Evolutionary conservation across 2,329 filamentous ascomycete genomes (phyloP).

Genomic region (Purpureocillium takamizusanense): DNA sequence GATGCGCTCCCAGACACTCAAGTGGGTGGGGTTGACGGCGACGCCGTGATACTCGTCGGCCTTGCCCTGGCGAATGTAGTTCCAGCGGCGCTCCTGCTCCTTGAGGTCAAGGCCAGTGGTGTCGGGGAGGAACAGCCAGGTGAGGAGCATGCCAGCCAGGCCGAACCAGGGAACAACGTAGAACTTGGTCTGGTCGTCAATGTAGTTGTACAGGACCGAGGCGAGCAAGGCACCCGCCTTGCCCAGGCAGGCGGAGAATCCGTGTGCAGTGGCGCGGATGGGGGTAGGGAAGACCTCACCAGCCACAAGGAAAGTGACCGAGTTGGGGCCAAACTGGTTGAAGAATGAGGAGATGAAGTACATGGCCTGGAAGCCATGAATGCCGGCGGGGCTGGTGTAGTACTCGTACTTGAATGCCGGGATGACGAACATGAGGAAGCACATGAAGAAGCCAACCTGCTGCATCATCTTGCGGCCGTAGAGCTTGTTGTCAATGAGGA

Average conservation of each 20-base stretch:
- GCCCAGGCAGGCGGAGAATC: constrained; percentile 84
- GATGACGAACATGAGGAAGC: constrained; percentile 88
- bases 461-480: constrained; percentile 97
- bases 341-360: constrained; percentile 98
- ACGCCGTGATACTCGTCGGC: constrained; percentile 85
- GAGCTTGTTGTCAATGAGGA: constrained; percentile 91
- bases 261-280: constrained; percentile 86
- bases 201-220: constrained; percentile 91
- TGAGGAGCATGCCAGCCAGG: constrained; percentile 75
- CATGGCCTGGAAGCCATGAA: constrained; percentile 93
- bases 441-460: constrained; percentile 85
- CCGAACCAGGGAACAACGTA: constrained; percentile 94
- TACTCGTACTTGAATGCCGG: constrained; percentile 83
- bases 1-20: constrained; percentile 81
- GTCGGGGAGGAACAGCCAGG: constrained; percentile 82
- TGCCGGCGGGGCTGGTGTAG: constrained; percentile 62
- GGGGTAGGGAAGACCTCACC: constrained; percentile 95
- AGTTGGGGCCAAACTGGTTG: constrained; percentile 97
- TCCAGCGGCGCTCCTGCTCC: constrained; percentile 93
- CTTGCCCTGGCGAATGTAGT: constrained; percentile 70
- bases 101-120: constrained; percentile 94
- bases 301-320: constrained; percentile 90
- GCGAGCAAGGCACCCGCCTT: constrained; percentile 84
- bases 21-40: constrained; percentile 80
- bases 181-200: constrained; percentile 75